phyloP scores from a whole-genome alignment of 768 basidiomycete genomes.

The Lactarius hengduanensis region DNA sequence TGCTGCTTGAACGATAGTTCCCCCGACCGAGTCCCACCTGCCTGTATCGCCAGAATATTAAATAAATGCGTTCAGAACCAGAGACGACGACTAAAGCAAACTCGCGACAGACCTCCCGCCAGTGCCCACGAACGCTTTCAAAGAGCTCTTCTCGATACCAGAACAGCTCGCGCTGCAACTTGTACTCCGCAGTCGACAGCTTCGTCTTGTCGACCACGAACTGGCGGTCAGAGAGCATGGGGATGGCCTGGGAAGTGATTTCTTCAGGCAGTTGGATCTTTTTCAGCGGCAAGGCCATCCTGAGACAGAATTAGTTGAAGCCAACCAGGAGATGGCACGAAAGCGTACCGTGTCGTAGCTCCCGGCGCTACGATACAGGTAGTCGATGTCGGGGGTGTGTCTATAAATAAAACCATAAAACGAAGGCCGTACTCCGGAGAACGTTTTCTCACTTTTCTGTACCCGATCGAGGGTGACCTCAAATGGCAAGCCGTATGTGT shows the following conservation, averaged over 20 bases:
- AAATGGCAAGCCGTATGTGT: constrained; percentile 89
- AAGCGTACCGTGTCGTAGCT: constrained; percentile 70
- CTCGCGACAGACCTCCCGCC: constrained; percentile 72
- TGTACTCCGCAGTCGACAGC: constrained; percentile 57
- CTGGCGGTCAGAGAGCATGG: constrained; percentile 83
- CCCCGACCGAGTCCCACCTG: constrained; percentile 73
- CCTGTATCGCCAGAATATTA: constrained; percentile 43
- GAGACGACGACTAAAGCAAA: neutral
- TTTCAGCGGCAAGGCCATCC: constrained; percentile 68
- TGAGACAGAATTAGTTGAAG: constrained; percentile 33
- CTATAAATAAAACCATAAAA: constrained; percentile 35
- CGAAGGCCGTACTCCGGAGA: neutral
- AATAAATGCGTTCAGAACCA: neutral
- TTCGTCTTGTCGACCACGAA: constrained; percentile 82
- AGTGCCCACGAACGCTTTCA: constrained; percentile 61
- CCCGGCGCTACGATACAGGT: constrained; percentile 80
- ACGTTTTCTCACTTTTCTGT: constrained; percentile 50
- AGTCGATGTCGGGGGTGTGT: constrained; percentile 40
- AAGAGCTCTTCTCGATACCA: constrained; percentile 95
- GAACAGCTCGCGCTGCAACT: constrained; percentile 75
- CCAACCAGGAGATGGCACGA: constrained; percentile 8
- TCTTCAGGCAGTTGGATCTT: constrained; percentile 63
- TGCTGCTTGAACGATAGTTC: constrained; percentile 76
- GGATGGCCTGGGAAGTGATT: constrained; percentile 65
- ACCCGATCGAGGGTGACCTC: constrained; percentile 74